phyloP scores from a whole-genome alignment of 2,329 filamentous ascomycete genomes.

The Fusarium nodosum region DNA sequence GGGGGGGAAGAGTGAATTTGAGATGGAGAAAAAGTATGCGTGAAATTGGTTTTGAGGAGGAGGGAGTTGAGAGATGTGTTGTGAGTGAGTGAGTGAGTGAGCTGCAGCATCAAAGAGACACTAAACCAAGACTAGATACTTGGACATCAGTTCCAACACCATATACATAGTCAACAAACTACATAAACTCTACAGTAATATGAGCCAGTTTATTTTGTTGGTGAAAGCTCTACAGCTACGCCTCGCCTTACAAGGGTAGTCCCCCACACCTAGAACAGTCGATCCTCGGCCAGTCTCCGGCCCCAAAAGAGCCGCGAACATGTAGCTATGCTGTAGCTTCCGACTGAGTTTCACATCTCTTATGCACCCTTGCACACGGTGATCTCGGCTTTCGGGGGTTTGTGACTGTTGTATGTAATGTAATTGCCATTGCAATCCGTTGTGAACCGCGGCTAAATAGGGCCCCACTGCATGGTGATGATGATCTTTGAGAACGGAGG shows the following conservation, averaged over 20 bases:
- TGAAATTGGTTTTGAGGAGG: slow-evolving; percentile 21
- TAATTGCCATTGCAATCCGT: slow-evolving; percentile 24
- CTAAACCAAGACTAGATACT: slow-evolving; percentile 35
- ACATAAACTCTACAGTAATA: slow-evolving; percentile 21
- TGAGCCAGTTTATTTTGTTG: slow-evolving; percentile 28
- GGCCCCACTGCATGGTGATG: slow-evolving; percentile 16
- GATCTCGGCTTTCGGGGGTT: slow-evolving; percentile 39
- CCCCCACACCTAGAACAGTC: slow-evolving; percentile 29
- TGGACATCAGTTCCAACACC: slow-evolving; percentile 27
- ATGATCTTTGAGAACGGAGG: slow-evolving; percentile 16
- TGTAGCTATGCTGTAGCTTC: neutral
- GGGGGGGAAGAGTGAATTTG: neutral
- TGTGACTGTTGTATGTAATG: neutral
- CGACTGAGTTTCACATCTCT: slow-evolving; percentile 4
- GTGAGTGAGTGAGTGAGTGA: slow-evolving; percentile 14
- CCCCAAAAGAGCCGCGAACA: slow-evolving; percentile 4
- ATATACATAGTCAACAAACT: slow-evolving; percentile 1
- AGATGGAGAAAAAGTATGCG: slow-evolving; percentile 21
- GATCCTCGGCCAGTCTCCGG: slow-evolving; percentile 40
- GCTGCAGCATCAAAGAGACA: slow-evolving; percentile 23
- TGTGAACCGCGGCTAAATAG: slow-evolving; percentile 34
- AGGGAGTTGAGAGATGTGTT: neutral
- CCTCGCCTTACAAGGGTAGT: slow-evolving; percentile 14
- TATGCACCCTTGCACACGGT: slow-evolving; percentile 10
- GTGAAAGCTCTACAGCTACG: slow-evolving; percentile 26